Percentiles rank a stretch among this genome's conserved stretches.
Conservation (phyloP, 1,284 basidiomycete species). For the Heterobasidion annosum region DNA sequence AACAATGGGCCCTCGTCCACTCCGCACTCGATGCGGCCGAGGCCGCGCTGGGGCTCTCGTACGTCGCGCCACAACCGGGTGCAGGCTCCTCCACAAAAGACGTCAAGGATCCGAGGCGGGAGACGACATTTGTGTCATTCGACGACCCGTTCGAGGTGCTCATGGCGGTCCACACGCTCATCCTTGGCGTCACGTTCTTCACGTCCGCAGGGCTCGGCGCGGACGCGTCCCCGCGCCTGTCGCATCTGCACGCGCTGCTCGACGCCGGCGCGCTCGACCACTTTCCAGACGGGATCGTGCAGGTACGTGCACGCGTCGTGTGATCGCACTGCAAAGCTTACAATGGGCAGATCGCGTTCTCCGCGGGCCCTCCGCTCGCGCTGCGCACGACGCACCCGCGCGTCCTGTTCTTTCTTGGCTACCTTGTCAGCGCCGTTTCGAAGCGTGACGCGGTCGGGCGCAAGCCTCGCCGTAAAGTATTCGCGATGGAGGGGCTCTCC, state of each 20-base stretch:
- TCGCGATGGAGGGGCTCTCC: slow-evolving; percentile 54
- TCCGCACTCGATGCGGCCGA: slow-evolving; percentile 38
- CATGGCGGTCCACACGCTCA: slow-evolving; percentile 42
- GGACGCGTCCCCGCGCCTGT: slow-evolving; percentile 36
- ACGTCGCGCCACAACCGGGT: slow-evolving; percentile 8
- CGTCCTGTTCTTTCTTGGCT: slow-evolving; percentile 51
- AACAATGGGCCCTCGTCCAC: slow-evolving; percentile 40
- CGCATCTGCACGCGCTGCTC: slow-evolving; percentile 50
- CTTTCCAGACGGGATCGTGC: slow-evolving; percentile 38
- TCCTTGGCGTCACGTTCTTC: slow-evolving; percentile 48
- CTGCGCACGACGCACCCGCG: slow-evolving; percentile 61
- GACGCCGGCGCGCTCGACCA: slow-evolving; percentile 45
- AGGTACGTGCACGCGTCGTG: slow-evolving; percentile 24
- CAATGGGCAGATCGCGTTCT: slow-evolving; percentile 22
- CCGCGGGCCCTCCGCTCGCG: slow-evolving; percentile 32
- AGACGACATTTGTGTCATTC: slow-evolving; percentile 21
- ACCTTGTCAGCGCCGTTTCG: slow-evolving; percentile 52
- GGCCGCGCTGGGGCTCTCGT: slow-evolving; percentile 30
- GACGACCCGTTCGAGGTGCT: slow-evolving; percentile 31
- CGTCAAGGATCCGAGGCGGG: slow-evolving; percentile 5
- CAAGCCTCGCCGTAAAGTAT: slow-evolving; percentile 61
- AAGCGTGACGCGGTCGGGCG: slow-evolving; percentile 66
- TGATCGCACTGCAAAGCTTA: not conserved
- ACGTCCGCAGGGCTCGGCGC: slow-evolving; percentile 43
- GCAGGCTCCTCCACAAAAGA: not conserved